A percentile compares a stretch with the other conserved stretches of the same genome.
Evolutionary conservation across 768 basidiomycete genomes (phyloP).

Genomic region (Amanita subjunquillea): DNA sequence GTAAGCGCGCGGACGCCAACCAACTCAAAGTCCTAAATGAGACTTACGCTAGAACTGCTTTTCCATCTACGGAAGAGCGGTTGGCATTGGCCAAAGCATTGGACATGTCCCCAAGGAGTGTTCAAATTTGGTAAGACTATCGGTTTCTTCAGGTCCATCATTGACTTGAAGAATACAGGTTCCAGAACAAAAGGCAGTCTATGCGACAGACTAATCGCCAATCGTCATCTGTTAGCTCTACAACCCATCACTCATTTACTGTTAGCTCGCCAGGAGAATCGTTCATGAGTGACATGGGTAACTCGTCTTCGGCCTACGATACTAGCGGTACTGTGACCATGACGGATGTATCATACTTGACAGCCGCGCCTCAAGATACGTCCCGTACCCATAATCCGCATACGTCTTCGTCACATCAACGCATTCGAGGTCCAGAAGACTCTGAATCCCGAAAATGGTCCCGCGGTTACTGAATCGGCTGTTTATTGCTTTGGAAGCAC

Average conservation of each 20-base stretch:
- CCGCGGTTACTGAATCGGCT: conserved; percentile 34
- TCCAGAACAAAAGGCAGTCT: conserved; percentile 80
- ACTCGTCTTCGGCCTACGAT: conserved; percentile 22
- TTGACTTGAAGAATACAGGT: conserved; percentile 35
- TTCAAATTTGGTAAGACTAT: conserved; percentile 69
- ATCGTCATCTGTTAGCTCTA: conserved; percentile 32
- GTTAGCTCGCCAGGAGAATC: conserved; percentile 26
- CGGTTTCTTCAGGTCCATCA: conserved; percentile 8
- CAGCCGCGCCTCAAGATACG: conserved; percentile 29
- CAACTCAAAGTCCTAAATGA: conserved; percentile 78
- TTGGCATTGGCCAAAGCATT: conserved; percentile 62
- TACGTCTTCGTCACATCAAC: conserved; percentile 32
- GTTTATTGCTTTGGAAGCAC: conserved; percentile 14
- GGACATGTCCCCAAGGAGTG: conserved; percentile 77
- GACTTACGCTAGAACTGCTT: conserved; percentile 72
- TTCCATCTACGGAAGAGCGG: conserved; percentile 85
- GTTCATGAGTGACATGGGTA: conserved; percentile 29
- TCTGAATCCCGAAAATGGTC: conserved; percentile 41
- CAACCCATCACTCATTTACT: conserved; percentile 40
- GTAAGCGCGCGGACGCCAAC: conserved; percentile 73
- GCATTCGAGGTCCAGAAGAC: conserved; percentile 28
- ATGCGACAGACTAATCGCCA: conserved; percentile 73
- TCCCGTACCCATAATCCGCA: conserved; percentile 20
- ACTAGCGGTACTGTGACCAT: conserved; percentile 18
- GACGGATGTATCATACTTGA: conserved; percentile 25